These are phyloP conservation scores for Ophiocordyceps camponoti-saundersi DNA, from an alignment of 2,329 filamentous ascomycete species.

Conservation along the genomic window DNA sequence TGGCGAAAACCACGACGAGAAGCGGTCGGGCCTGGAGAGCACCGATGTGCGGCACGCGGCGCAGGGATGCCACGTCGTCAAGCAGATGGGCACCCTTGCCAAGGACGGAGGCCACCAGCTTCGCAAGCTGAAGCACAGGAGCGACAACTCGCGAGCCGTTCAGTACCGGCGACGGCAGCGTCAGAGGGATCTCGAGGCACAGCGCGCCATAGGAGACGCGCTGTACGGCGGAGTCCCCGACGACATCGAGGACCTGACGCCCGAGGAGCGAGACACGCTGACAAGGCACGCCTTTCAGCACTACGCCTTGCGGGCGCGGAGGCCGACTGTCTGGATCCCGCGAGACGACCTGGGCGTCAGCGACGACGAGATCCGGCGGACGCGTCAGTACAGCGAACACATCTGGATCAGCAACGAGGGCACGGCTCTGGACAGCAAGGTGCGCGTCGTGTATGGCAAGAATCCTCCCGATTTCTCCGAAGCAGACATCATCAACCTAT, in stretches of 20 bases:
- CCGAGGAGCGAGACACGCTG: slow-evolving; percentile 72
- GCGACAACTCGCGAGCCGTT: slow-evolving; percentile 20
- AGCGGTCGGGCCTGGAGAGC: slow-evolving; percentile 22
- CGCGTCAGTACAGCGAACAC: slow-evolving; percentile 55
- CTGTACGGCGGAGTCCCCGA: slow-evolving; percentile 80
- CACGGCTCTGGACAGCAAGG: slow-evolving; percentile 70
- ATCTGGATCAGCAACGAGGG: slow-evolving; percentile 94
- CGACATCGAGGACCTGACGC: slow-evolving; percentile 85
- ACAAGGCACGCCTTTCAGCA: slow-evolving; percentile 85
- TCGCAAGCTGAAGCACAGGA: slow-evolving; percentile 20
- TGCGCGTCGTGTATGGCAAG: slow-evolving; percentile 65
- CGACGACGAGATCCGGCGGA: slow-evolving; percentile 76
- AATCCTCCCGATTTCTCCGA: slow-evolving; percentile 84
- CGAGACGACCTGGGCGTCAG: slow-evolving; percentile 78
- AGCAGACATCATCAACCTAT: slow-evolving; percentile 71
- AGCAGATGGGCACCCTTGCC: slow-evolving; percentile 16
- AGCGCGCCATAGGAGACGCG: slow-evolving; percentile 58
- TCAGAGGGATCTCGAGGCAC: slow-evolving; percentile 50
- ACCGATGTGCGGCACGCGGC: slow-evolving; percentile 8
- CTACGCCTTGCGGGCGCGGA: slow-evolving; percentile 63
- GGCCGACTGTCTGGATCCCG: slow-evolving; percentile 88
- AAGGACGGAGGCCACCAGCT: slow-evolving; percentile 30
- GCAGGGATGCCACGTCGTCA: slow-evolving; percentile 8
- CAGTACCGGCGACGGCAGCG: slow-evolving; percentile 31
- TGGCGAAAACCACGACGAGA: slow-evolving; percentile 22